Base-by-base conservation (phyloP, 2,329 filamentous ascomycete genomes). In the Ascochyta lentis region DNA sequence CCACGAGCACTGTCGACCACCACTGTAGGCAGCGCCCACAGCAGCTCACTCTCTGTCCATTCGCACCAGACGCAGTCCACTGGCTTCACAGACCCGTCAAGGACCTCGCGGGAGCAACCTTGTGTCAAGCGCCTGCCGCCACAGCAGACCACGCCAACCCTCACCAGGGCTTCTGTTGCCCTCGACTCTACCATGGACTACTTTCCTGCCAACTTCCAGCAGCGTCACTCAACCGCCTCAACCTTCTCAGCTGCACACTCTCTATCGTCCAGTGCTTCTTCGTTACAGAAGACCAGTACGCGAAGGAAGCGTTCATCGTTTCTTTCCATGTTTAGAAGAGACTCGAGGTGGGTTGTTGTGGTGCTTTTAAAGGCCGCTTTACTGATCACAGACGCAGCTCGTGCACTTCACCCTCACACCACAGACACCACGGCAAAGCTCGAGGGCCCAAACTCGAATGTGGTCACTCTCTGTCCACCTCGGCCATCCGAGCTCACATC, bases 21-120 rank as follows among this genome's bases (percentile, higher is more conserved):
- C 37, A 74, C 69, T 6, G 51, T 69, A 27, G 65, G 67, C 26
- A 75, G 69, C 56, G 71, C 69, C 33, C 60, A 63, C 26, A 55
- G 68, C 34, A 75, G 71, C 55, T 71, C 69, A n/a, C 58, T 70
- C 16, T 75, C 72, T 12, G 60, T 74, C 6, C 71, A 69, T 42
- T 75, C 72, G 8, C 67, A 68, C 29, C 71, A 73, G 37, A 73
- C 72, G 1, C 72, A 74, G 29, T 76, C 71, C 6, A 75, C 73
- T 9, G 63, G 66, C 57, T 58, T 69, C 37, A 75, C 72, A 13
- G 64, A 69, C 26, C 67, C 67, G 19, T 76, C 72, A 15, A 67
- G 71, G 16, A 70, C 64, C 7, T 75, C 71, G 9, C 66, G 63
- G 33, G 72, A 76, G 56, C 63, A 66, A 49, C 37, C 64, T 16